These are phyloP conservation scores for Pseudogymnoascus sp. DNA, from an alignment of 2,329 filamentous ascomycete species.

Conservation along the genomic window DNA sequence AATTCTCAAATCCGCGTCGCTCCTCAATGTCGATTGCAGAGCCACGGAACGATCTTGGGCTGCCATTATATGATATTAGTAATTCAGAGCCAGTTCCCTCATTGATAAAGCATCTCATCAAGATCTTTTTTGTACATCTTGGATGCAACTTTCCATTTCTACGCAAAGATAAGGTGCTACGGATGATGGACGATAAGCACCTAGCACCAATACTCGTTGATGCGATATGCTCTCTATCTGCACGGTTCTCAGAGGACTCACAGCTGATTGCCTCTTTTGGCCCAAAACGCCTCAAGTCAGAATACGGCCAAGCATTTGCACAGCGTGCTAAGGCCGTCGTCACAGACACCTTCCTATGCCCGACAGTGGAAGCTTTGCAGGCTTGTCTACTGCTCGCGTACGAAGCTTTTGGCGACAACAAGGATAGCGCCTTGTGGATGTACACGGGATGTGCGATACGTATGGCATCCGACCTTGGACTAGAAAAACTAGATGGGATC, in stretches of 20 bases:
- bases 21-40: slow-evolving; percentile 21
- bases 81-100: slow-evolving; percentile 64
- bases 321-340: slow-evolving; percentile 76
- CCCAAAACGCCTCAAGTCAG: slow-evolving; percentile 47
- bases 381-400: slow-evolving; percentile 79
- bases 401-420: slow-evolving; percentile 79
- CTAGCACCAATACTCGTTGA: slow-evolving; percentile 81
- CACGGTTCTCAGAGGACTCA: slow-evolving; percentile 65
- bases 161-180: slow-evolving; percentile 62
- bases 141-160: slow-evolving; percentile 84
- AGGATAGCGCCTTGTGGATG: slow-evolving; percentile 90
- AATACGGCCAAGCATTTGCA: slow-evolving; percentile 71
- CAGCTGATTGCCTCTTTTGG: slow-evolving; percentile 44
- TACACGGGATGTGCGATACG: slow-evolving; percentile 82
- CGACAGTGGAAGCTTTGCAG: slow-evolving; percentile 75
- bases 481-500: slow-evolving; percentile 75
- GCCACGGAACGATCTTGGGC: slow-evolving; percentile 27
- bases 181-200: slow-evolving; percentile 70
- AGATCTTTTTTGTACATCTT: slow-evolving; percentile 73
- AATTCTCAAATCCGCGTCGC: slow-evolving; percentile 14
- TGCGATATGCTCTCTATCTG: slow-evolving; percentile 73
- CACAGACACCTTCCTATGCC: slow-evolving; percentile 74
- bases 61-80: slow-evolving; percentile 70
- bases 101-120: slow-evolving; percentile 67
- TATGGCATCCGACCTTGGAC: slow-evolving; percentile 70